These are phyloP conservation scores for Quercus ilex DNA, from an alignment of 306 rosid species.

Conservation along the genomic window DNA sequence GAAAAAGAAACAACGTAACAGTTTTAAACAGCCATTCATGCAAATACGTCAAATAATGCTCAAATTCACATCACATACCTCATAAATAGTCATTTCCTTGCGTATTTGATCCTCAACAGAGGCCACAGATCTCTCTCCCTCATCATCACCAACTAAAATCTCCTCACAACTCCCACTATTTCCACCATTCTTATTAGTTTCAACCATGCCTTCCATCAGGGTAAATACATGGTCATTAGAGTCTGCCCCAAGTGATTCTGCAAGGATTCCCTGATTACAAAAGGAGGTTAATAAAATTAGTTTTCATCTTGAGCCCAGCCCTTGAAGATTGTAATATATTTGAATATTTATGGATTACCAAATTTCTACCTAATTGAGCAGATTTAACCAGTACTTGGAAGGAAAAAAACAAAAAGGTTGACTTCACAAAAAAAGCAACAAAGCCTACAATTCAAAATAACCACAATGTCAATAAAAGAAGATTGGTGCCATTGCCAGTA, in stretches of 20 bases:
- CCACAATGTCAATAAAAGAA: background rate
- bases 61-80: conserved; percentile 43
- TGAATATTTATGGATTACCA: background rate
- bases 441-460: conserved; percentile 6
- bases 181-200: conserved; percentile 56
- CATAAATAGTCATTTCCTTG: conserved; percentile 90
- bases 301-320: conserved; percentile 18
- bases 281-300: conserved; percentile 3
- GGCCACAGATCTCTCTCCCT: conserved; percentile 77
- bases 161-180: conserved; percentile 56
- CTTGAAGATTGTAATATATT: background rate
- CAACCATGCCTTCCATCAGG: conserved; percentile 60
- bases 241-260: conserved; percentile 58
- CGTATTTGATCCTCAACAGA: conserved; percentile 81
- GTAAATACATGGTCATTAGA: conserved; percentile 56
- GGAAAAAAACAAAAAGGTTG: background rate
- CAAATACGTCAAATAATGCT: background rate
- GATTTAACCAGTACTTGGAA: background rate
- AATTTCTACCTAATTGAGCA: conserved; percentile 8
- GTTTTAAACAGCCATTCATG: background rate
- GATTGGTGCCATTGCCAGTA: background rate
- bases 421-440: background rate
- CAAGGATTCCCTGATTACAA: conserved; percentile 58
- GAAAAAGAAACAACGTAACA: background rate
- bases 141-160: conserved; percentile 78